Evolutionary conservation across 2,329 filamentous ascomycete genomes (phyloP).

Genomic region (Phialocephala subalpina): DNA sequence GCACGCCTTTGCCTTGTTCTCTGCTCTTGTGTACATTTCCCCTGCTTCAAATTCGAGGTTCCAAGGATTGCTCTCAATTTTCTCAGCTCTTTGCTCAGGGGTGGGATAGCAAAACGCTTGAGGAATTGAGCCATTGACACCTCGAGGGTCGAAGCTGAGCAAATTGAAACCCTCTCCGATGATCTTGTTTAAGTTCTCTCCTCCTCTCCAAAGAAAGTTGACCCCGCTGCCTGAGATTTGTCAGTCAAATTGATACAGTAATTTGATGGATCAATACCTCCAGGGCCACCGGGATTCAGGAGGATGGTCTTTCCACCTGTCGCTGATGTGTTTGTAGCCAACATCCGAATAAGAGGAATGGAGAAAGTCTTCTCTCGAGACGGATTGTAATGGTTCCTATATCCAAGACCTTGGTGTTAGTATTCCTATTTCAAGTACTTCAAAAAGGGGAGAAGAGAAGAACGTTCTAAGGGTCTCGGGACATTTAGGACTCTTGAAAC

Average conservation of each 20-base stretch:
- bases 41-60: slow-evolving; percentile 33
- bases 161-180: slow-evolving; percentile 55
- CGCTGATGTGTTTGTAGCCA: slow-evolving; percentile 50
- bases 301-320: slow-evolving; percentile 48
- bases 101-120: slow-evolving; percentile 51
- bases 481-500: too few species aligned
- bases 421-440: too few species aligned
- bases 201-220: slow-evolving; percentile 46
- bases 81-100: slow-evolving; percentile 42
- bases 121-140: slow-evolving; percentile 49
- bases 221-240: slow-evolving; percentile 45
- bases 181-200: slow-evolving; percentile 47
- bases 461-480: too few species aligned
- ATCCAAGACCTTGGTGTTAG: too few species aligned
- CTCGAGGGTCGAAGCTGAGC: slow-evolving; percentile 56
- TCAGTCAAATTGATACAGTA: background rate
- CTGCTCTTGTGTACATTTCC: slow-evolving; percentile 51
- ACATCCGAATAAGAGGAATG: slow-evolving; percentile 54
- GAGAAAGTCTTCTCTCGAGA: slow-evolving; percentile 49
- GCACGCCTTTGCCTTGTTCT: slow-evolving; percentile 52
- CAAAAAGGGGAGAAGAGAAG: too few species aligned
- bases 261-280: slow-evolving; percentile 37
- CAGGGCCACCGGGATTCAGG: slow-evolving; percentile 58
- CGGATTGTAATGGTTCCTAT: slow-evolving; percentile 54
- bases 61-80: slow-evolving; percentile 42